Base-by-base conservation (phyloP, 1,284 basidiomycete genomes). In the Leccinum fallax region DNA sequence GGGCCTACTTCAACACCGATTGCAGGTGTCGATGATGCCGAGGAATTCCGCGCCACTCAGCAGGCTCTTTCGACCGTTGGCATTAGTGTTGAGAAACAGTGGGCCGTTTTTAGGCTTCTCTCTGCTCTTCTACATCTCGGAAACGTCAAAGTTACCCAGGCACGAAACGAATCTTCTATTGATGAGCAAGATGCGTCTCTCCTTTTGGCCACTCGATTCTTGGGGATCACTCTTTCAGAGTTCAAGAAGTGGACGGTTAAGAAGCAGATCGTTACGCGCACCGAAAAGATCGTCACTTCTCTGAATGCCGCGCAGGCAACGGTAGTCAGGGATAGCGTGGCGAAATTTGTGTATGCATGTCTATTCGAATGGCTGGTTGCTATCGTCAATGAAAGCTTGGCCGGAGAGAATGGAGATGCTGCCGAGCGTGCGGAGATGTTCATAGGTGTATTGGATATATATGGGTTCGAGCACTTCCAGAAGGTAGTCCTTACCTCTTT, bases 161-260 rank as follows among this genome's bases (percentile, higher is more conserved):
- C 85, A 58, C 87, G 97, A 51, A 92, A 84, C 53, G 97, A 99
- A 69, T 90, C 95, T 1, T 80, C 85, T 19, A 84, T 99, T 55
- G 87, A 94, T 61, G 95, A 97, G 69, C 87, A 88, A 60, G 97
- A 99, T 74, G 77, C 92, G 10, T 87, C 93, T 11, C 81, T 99
- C 43, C 80, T 87, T 53, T 79, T 95, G 55, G 90, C 96, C 15
- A 95, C 95, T 3, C 86, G 89, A 10, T 92, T 99, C 75, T 82
- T 99, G 46, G 97, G 97, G 16, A 87, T 99, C 57, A 90, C 93
- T 61, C 81, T 92, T 16, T 82, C 86, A n/a, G 97, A 99, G 57
- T 99, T 99, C 84, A 98, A 95, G 80, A 98, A 95, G 76, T 99
- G 97, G 97, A 97, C 93, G 2, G 80, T 98, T 78, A 99, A 99